Evolutionary conservation across 352 stramenopile genomes (phyloP), one percentile per base, ranked within the genome.

Genomic region (Globisporangium nagaii): DNA sequence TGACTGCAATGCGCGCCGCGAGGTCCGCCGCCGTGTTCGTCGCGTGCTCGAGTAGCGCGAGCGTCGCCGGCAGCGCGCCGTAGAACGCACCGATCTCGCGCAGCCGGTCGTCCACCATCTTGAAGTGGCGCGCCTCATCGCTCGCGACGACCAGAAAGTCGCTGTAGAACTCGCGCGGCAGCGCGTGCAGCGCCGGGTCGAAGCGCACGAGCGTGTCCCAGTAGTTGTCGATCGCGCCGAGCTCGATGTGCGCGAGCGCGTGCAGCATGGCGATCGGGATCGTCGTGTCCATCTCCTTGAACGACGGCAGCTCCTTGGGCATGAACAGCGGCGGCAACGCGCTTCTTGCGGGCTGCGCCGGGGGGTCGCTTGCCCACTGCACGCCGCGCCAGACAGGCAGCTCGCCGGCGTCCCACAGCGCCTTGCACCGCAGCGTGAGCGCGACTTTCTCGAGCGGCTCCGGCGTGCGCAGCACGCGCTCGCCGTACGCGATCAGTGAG

Each of bases 161-260:
- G 34, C 79, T 59, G 48, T 90, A 94, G 53, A 90, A 94, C 6
- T 53, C 75, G 20, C 56, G 60, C 2, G 84, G 66, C 17, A 92
- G 46, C 7, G 70, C 32, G 42, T 87, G 74, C 24, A 28, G 39
- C 0, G 53, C 34, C 8, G 81, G 84, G 48, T 91, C 74, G 46
- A 92, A 94, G 28, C 84, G 84, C 45, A 90, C 79, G 45, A 94
- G 52, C 28, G 84, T 94, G 60, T 94, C 84, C 84, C 81, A 92
- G 60, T 94, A 94, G 52, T 94, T 94, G 60, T 94, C 84, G 52
- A 94, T 86, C 2, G 84, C 84, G 17, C 84, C 84, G 37, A 94
- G 70, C 54, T 94, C 84, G 58, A 94, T 94, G 65, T 94, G 84
- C 20, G 71, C 84, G n/a, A 94, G 67, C 7, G 79, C 77, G 41